phyloP scores from a whole-genome alignment of 1,284 basidiomycete genomes.

The Schizophyllum commune region DNA sequence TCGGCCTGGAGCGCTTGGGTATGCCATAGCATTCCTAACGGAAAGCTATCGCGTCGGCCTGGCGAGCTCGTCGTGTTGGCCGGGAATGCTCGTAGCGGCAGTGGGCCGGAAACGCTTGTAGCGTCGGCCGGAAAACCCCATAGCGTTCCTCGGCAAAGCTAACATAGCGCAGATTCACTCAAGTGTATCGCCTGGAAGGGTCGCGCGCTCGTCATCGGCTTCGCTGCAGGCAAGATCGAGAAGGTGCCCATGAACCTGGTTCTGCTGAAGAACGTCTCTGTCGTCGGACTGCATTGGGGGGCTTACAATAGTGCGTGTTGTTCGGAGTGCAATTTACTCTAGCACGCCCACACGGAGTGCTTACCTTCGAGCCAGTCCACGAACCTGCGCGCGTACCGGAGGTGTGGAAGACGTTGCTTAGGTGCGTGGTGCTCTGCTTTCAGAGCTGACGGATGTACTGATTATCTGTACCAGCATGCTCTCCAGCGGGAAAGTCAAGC shows the following conservation, averaged over 20 bases:
- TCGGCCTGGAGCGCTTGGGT: too few relatives aligned
- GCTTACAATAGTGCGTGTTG: conserved; percentile 22
- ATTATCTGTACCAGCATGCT: conserved; percentile 45
- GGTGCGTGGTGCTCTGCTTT: background rate
- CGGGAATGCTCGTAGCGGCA: too few relatives aligned
- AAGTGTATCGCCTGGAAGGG: conserved; percentile 96
- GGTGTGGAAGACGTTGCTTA: conserved; percentile 51
- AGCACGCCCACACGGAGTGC: background rate
- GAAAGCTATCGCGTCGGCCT: too few relatives aligned
- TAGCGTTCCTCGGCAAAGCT: background rate
- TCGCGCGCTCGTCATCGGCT: conserved; percentile 85
- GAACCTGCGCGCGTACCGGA: conserved; percentile 58
- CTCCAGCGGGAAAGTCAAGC: conserved; percentile 49
- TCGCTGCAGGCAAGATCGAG: conserved; percentile 85
- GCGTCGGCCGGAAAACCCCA: background rate
- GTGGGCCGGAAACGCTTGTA: background rate
- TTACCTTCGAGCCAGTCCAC: conserved; percentile 36
- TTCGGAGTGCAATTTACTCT: background rate
- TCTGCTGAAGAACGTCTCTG: conserved; percentile 78
- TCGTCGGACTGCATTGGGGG: conserved; percentile 62
- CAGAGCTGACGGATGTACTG: conserved; percentile 3
- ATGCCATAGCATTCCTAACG: too few relatives aligned
- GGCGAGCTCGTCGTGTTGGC: too few relatives aligned
- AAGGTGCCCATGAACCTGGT: conserved; percentile 87
- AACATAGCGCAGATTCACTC: conserved; percentile 47